A percentile compares a stretch with the other conserved stretches of the same genome.
phyloP scores from a whole-genome alignment of 2,329 filamentous ascomycete genomes.

The Teratosphaeriaceae sp. region DNA sequence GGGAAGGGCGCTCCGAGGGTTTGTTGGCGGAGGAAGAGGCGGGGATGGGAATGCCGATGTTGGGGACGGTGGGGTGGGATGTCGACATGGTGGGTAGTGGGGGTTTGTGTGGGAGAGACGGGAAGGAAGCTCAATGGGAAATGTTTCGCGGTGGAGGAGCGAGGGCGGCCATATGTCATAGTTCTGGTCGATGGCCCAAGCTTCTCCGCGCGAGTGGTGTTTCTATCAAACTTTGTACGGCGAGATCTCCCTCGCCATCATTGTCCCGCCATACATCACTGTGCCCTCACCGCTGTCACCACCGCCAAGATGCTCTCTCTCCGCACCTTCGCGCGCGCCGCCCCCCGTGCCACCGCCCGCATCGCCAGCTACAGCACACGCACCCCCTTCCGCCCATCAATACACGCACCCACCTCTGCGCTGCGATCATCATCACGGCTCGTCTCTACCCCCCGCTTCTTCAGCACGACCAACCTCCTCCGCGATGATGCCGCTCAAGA shows the following conservation, averaged over 20 bases:
- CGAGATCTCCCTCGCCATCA: not conserved
- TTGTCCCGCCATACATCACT: too few relatives aligned
- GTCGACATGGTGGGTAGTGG: slow-evolving; percentile 8
- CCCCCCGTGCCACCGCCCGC: slow-evolving; percentile 37
- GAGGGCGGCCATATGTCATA: not conserved
- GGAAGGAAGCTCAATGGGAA: not conserved
- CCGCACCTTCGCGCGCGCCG: slow-evolving; percentile 38
- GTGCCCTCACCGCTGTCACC: not conserved
- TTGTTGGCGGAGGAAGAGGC: slow-evolving; percentile 1
- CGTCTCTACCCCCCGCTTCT: slow-evolving; percentile 33
- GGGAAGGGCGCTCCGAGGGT: slow-evolving; percentile 55
- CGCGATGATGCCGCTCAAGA: slow-evolving; percentile 60
- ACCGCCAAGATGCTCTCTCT: slow-evolving; percentile 37
- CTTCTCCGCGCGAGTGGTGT: not conserved
- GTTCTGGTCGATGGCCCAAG: not conserved
- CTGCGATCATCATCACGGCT: slow-evolving; percentile 13
- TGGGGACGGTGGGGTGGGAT: slow-evolving; percentile 15
- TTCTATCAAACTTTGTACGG: not conserved
- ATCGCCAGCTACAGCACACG: slow-evolving; percentile 33
- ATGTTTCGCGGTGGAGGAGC: not conserved
- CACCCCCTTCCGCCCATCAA: slow-evolving; percentile 29
- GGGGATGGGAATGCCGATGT: slow-evolving; percentile 10
- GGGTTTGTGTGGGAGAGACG: not conserved
- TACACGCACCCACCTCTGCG: slow-evolving; percentile 15
- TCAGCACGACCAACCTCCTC: slow-evolving; percentile 36